Conservation (phyloP, 1,139 yeast genomes). For the Blastobotrys apis region DNA sequence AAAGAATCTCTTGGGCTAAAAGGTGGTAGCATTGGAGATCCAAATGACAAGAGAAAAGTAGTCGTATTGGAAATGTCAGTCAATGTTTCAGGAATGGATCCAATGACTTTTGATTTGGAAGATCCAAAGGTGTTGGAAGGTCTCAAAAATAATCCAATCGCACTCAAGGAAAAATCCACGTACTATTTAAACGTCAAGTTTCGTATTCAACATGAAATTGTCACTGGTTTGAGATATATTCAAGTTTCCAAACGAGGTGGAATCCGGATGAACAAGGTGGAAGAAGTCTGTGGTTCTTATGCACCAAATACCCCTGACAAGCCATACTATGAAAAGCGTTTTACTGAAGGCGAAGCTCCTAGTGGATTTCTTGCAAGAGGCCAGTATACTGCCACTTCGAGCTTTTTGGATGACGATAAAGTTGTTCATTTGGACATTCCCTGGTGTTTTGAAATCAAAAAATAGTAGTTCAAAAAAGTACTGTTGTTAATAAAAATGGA, state of each 20-base stretch:
- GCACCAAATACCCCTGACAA: constrained; percentile 85
- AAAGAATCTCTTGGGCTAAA: constrained; percentile 80
- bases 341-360: constrained; percentile 91
- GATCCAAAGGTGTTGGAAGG: constrained; percentile 35
- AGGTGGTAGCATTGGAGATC: constrained; percentile 37
- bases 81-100: constrained; percentile 54
- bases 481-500: background rate
- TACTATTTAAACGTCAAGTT: constrained; percentile 73
- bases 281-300: constrained; percentile 85
- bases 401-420: constrained; percentile 85
- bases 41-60: constrained; percentile 72
- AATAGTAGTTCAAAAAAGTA: constrained; percentile 3
- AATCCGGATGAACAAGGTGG: constrained; percentile 77
- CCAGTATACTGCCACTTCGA: constrained; percentile 71
- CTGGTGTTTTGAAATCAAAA: constrained; percentile 73
- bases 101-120: constrained; percentile 53
- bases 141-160: constrained; percentile 56
- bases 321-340: constrained; percentile 66
- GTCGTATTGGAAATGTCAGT: constrained; percentile 75
- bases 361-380: constrained; percentile 88
- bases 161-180: constrained; percentile 72
- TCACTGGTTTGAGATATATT: constrained; percentile 83
- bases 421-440: constrained; percentile 68
- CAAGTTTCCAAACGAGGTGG: constrained; percentile 86
- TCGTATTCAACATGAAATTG: constrained; percentile 84